These are phyloP conservation scores for Cyclotella sp. DNA, from an alignment of 108 stramenopile species.

Conservation along the genomic window DNA sequence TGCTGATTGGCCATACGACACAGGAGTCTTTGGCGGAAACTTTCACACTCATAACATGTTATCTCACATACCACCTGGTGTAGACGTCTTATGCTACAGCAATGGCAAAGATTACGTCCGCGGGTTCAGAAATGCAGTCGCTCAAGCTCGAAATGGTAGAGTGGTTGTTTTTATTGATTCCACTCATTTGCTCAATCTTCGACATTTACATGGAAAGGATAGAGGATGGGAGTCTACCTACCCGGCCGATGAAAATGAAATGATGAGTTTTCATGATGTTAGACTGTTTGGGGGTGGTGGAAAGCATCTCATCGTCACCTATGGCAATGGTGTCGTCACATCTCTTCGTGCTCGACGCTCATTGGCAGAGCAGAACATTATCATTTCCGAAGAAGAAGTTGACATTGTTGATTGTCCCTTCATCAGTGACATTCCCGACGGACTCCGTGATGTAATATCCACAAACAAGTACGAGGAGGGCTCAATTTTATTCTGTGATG, in stretches of 20 bases:
- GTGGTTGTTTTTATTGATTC: slow-evolving; percentile 82
- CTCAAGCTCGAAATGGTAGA: slow-evolving; percentile 71
- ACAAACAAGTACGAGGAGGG: slow-evolving; percentile 40
- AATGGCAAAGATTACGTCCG: slow-evolving; percentile 84
- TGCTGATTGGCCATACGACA: neutral
- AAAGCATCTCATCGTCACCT: slow-evolving; percentile 70
- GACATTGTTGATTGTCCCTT: slow-evolving; percentile 85
- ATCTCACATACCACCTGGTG: slow-evolving; percentile 79
- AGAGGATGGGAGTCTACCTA: slow-evolving; percentile 72
- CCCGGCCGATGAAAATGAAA: slow-evolving; percentile 50
- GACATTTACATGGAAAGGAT: slow-evolving; percentile 75
- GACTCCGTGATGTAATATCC: slow-evolving; percentile 50
- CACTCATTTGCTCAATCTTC: slow-evolving; percentile 78
- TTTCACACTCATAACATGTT: slow-evolving; percentile 91
- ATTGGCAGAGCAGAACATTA: slow-evolving; percentile 41
- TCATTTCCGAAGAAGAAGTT: slow-evolving; percentile 50
- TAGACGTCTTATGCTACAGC: slow-evolving; percentile 88
- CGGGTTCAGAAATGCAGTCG: slow-evolving; percentile 83
- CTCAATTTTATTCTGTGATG: slow-evolving; percentile 82
- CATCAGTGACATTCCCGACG: slow-evolving; percentile 68
- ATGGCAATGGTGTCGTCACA: slow-evolving; percentile 89
- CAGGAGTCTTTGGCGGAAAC: slow-evolving; percentile 39
- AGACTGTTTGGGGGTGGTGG: slow-evolving; percentile 53
- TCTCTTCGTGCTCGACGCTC: slow-evolving; percentile 65
- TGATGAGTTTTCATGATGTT: slow-evolving; percentile 69